phyloP scores from a whole-genome alignment of 805 yeast genomes.

The Myxozyma melibiosi region DNA sequence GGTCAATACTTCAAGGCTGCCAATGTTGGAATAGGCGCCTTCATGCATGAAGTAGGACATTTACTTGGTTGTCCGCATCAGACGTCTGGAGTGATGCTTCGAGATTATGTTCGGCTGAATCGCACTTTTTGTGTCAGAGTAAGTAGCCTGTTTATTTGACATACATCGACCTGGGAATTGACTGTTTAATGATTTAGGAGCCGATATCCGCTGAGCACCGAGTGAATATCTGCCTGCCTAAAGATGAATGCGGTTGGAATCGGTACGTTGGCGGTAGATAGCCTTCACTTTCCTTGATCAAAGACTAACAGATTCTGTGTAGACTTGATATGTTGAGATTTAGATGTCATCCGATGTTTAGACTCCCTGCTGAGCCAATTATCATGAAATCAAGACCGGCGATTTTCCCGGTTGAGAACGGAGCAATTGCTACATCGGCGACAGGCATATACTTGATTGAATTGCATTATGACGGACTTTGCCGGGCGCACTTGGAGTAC shows the following conservation, averaged over 20 bases:
- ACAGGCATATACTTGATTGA: constrained; percentile 79
- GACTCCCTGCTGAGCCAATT: constrained; percentile 61
- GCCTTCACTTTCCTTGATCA: no score
- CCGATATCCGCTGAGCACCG: constrained; percentile 31
- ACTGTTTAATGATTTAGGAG: background rate
- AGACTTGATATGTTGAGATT: constrained; percentile 71
- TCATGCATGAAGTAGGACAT: constrained; percentile 95
- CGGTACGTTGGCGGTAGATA: no score
- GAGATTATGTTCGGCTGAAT: constrained; percentile 80
- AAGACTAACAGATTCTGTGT: background rate
- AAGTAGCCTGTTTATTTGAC: constrained; percentile 49
- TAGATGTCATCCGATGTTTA: constrained; percentile 77
- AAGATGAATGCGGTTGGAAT: constrained; percentile 85
- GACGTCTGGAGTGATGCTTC: constrained; percentile 83
- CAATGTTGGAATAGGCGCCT: constrained; percentile 86
- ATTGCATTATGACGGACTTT: constrained; percentile 57
- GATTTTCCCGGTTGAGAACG: constrained; percentile 51
- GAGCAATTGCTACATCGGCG: constrained; percentile 53
- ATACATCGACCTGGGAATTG: background rate
- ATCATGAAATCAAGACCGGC: constrained; percentile 48
- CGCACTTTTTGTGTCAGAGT: constrained; percentile 68
- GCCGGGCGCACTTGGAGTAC: constrained; percentile 62
- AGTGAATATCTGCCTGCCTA: constrained; percentile 49
- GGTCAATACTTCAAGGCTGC: constrained; percentile 89
- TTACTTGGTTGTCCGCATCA: constrained; percentile 90